phyloP scores from a whole-genome alignment of 345 rosid genomes.

The Ailanthus altissimus region DNA sequence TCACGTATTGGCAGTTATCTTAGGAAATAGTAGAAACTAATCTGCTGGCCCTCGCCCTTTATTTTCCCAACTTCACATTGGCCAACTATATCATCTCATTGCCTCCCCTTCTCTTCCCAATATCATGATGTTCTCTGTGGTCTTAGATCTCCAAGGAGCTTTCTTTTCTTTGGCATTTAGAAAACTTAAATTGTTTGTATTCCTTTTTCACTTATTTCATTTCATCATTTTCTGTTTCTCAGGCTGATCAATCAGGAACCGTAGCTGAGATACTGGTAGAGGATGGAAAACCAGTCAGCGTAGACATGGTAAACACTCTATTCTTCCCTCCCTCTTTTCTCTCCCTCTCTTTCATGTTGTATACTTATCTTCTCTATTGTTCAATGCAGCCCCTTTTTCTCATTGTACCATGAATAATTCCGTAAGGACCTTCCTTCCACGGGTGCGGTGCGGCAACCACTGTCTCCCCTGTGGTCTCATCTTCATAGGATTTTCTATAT shows the following conservation, averaged over 20 bases:
- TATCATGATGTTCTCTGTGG: background rate
- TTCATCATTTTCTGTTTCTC: slow-evolving; percentile 20
- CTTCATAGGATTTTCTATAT: background rate
- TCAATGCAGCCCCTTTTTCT: slow-evolving; percentile 77
- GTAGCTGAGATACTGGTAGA: slow-evolving; percentile 70
- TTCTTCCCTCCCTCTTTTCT: slow-evolving; percentile 12
- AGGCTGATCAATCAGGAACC: slow-evolving; percentile 98
- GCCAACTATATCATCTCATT: background rate
- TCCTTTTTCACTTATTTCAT: background rate
- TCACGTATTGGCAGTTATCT: background rate
- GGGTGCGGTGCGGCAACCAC: slow-evolving; percentile 16
- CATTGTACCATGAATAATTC: slow-evolving; percentile 53
- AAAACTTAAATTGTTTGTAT: background rate
- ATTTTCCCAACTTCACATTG: slow-evolving; percentile 5
- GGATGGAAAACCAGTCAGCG: slow-evolving; percentile 82
- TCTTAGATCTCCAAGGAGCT: background rate
- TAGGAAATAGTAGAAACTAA: background rate
- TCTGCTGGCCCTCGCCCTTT: background rate
- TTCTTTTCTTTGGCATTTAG: too few species aligned
- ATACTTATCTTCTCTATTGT: background rate
- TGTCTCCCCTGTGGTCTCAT: slow-evolving; percentile 5
- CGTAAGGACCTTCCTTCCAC: slow-evolving; percentile 16
- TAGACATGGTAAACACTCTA: slow-evolving; percentile 62
- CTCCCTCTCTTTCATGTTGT: background rate
- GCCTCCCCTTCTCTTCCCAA: background rate